Evolutionary conservation across 805 yeast species (phyloP), one percentile per base, ranked within the genome.

Genomic region (Isabelozyma rhagii): DNA sequence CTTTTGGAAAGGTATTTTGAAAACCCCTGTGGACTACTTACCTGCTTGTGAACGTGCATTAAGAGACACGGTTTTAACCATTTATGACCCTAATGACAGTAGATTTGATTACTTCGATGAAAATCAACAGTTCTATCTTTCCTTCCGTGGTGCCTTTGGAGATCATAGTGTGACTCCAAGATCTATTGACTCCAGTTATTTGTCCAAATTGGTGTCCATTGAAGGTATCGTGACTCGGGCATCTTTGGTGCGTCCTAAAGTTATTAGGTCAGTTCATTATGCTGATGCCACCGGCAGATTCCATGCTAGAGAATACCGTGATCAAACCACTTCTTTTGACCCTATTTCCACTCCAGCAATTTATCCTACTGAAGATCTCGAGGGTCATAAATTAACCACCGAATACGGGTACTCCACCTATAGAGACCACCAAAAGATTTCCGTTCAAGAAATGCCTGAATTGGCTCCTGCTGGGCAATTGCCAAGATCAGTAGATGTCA

Each of bases 381-480:
- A 85, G 64, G 99, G 99, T 50, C 91, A 89, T 15, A 15, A 15
- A 71, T 76, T 94, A 47, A 90, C 87, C 67, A 88, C 91, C 82
- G 82, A 93, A 43, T 91, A 98, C 10, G 81, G 99, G 59, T 99
- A 98, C 3, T 91, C 97, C 34, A 94, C 94, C 70, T 94, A 94
- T 62, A 78, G 87, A 48, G 89, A 97, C 5, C 96, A 91, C 78
- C 99, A 94, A 72, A 99, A 94, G 61, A 94, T 92, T 49, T 85
- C 89, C 61, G 79, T 94, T 53, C 99, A 94, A 74, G 99, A 94
- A 69, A 74, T 93, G 64, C 88, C 98, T 5, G 85, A 86, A 55
- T 98, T 94, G 71, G 99, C 96, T 14, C 99, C 99, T 1, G 93
- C 91, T 28, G 99, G 99, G 47, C 97, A 93, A 67, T 94, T 94